A percentile compares a stretch with the other conserved stretches of the same genome.
These are phyloP conservation scores for Phialophora tarda DNA, from an alignment of 2,329 filamentous ascomycete species.

Conservation along the genomic window DNA sequence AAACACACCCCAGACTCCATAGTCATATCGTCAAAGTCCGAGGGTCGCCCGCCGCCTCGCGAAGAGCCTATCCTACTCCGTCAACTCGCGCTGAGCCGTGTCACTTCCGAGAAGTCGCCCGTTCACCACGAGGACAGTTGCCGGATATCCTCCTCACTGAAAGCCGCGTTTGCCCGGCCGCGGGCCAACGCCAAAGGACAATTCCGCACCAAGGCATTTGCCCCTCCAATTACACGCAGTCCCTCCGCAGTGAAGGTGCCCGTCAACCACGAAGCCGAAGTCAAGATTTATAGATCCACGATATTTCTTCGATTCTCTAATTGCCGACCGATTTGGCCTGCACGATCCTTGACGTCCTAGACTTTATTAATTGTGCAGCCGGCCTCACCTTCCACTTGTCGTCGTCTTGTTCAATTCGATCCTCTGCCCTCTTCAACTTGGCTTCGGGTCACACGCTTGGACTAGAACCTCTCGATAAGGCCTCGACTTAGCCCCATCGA, in stretches of 20 bases:
- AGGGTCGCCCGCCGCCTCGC: neutral
- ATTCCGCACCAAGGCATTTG: neutral
- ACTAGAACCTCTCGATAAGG: neutral
- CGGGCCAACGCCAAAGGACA: neutral
- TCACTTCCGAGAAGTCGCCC: neutral
- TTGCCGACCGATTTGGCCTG: constrained; percentile 15
- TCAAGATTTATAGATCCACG: constrained; percentile 14
- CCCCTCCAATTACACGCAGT: neutral
- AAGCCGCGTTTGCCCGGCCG: neutral
- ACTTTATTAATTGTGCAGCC: constrained; percentile 2
- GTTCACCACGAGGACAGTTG: neutral
- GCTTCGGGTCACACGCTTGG: neutral
- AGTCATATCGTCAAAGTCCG: neutral
- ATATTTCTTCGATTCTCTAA: constrained; percentile 16
- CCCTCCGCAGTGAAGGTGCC: neutral
- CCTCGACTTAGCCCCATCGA: constrained; percentile 11
- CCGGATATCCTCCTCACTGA: neutral
- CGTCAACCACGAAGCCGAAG: neutral
- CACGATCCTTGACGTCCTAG: constrained; percentile 8
- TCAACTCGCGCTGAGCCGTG: neutral
- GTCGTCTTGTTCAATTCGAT: neutral
- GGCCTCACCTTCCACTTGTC: neutral
- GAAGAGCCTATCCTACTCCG: neutral
- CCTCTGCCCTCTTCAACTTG: neutral
- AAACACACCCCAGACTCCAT: neutral